Evolutionary conservation across 441 rosid genomes (phyloP), one percentile per base, ranked within the genome.

Genomic region (Adansonia gregorii): DNA sequence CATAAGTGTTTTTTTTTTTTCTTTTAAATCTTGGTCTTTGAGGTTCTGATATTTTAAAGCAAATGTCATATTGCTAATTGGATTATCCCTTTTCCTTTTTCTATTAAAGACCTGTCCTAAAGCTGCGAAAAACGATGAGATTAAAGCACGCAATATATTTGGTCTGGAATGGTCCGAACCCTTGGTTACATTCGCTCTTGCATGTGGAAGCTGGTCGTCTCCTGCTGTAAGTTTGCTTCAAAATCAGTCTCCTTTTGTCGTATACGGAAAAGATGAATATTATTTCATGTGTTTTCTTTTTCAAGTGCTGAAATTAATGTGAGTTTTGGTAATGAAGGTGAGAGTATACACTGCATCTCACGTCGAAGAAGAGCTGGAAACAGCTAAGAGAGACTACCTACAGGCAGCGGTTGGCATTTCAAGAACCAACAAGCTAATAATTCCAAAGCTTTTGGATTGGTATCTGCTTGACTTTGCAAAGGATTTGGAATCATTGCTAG

Each of bases 161-260:
- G 92, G 92, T 54, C 71, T 91, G 82, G 90, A 93, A 80, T 89
- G 89, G 90, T 89, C 95, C 0, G 97, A 93, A 78, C 95, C 93
- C 6, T 81, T 91, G 78, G 93, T 92, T 49, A 91, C 93, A 17
- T 94, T 90, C 66, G 90, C 95, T 3, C 93, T 92, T 51, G 83
- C 94, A 48, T 91, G 94, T 22, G 97, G 98, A 76, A 94, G 98
- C 83, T 89, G 92, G 94, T 88, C 98, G 24, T 94, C 97, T 17
- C 98, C 97, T 63, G 88, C 89, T 56, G 95, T 91, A 90, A 82
- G 98, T 86, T 83, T 14, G 22, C 46, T 65, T 39, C 68, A 15
- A 8, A 64, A 63, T 63, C 31, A 59, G 3, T 22, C 35, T 59
- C 1, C 65, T 22, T 58, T 22, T 22, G 24, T 17, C 20, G 63